These are phyloP conservation scores for Stemphylium lycopersici DNA, from an alignment of 2,329 filamentous ascomycete species.

Conservation along the genomic window DNA sequence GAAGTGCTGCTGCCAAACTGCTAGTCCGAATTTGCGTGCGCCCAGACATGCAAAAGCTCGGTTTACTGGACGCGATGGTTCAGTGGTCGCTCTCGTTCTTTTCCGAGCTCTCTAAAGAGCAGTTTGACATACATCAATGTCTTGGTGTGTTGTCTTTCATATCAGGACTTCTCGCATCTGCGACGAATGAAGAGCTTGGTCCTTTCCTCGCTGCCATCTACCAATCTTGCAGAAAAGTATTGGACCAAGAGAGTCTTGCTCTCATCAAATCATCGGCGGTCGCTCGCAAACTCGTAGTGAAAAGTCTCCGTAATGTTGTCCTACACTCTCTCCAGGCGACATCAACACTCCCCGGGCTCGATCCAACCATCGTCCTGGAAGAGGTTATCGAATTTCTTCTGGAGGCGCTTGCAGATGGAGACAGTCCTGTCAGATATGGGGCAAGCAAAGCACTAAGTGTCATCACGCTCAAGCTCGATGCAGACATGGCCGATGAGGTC, in stretches of 20 bases:
- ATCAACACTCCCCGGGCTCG: constrained; percentile 38
- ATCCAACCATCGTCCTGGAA: constrained; percentile 63
- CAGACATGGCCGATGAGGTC: constrained; percentile 83
- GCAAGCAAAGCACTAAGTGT: constrained; percentile 92
- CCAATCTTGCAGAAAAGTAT: constrained; percentile 64
- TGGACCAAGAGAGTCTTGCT: constrained; percentile 57
- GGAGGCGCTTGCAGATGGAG: constrained; percentile 79
- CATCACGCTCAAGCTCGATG: constrained; percentile 78
- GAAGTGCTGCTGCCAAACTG: constrained; percentile 82
- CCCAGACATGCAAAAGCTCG: constrained; percentile 82
- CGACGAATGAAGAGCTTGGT: constrained; percentile 76
- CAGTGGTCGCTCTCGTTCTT: constrained; percentile 73
- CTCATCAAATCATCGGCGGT: constrained; percentile 75
- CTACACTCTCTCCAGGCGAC: constrained; percentile 64
- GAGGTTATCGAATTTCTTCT: constrained; percentile 82
- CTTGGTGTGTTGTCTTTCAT: constrained; percentile 82
- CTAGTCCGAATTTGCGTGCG: constrained; percentile 83
- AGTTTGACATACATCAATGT: constrained; percentile 70
- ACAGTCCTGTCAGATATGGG: constrained; percentile 87
- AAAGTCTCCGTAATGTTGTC: constrained; percentile 78
- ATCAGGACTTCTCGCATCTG: constrained; percentile 72
- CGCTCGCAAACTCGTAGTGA: constrained; percentile 81
- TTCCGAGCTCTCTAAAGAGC: constrained; percentile 50
- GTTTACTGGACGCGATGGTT: constrained; percentile 71
- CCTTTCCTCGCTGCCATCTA: constrained; percentile 71